phyloP scores from a whole-genome alignment of 208 protist genomes.

The Trypanosoma rangeli region DNA sequence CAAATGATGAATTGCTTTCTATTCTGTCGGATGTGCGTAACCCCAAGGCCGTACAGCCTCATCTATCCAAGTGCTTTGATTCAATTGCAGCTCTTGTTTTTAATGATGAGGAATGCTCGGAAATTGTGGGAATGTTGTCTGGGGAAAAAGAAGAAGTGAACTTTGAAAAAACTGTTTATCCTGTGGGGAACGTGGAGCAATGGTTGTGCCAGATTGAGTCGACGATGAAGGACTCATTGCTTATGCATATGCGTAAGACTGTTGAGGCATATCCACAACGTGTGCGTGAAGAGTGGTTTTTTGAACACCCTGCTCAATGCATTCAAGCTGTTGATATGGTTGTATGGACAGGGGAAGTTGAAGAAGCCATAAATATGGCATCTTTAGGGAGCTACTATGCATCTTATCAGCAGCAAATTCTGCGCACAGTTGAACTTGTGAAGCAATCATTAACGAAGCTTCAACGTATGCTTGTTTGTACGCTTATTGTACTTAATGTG shows the following conservation, averaged over 20 bases:
- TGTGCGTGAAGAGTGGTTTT: constrained; percentile 90
- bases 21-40: constrained; percentile 97
- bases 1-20: constrained; percentile 98
- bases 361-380: constrained; percentile 67
- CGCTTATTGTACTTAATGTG: constrained; percentile 96
- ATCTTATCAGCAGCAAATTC: constrained; percentile 85
- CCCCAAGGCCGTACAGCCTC: constrained; percentile 94
- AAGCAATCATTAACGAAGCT: constrained; percentile 84
- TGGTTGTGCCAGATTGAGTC: constrained; percentile 94
- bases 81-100: constrained; percentile 92
- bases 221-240: constrained; percentile 91
- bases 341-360: constrained; percentile 92
- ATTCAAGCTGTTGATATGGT: constrained; percentile 95
- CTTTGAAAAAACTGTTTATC: constrained; percentile 86
- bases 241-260: constrained; percentile 85
- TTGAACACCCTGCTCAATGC: constrained; percentile 93
- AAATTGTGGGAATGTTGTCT: constrained; percentile 91
- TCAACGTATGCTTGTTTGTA: constrained; percentile 91
- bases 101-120: constrained; percentile 61
- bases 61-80: constrained; percentile 97
- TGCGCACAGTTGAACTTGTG: constrained; percentile 91
- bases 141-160: constrained; percentile 90
- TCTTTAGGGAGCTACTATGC: constrained; percentile 68
- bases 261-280: constrained; percentile 68
- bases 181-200: constrained; percentile 92